Evolutionary conservation across 2,329 filamentous ascomycete genomes (phyloP), one percentile per base, ranked within the genome.

Genomic region (Ascochyta viciae-villosae): DNA sequence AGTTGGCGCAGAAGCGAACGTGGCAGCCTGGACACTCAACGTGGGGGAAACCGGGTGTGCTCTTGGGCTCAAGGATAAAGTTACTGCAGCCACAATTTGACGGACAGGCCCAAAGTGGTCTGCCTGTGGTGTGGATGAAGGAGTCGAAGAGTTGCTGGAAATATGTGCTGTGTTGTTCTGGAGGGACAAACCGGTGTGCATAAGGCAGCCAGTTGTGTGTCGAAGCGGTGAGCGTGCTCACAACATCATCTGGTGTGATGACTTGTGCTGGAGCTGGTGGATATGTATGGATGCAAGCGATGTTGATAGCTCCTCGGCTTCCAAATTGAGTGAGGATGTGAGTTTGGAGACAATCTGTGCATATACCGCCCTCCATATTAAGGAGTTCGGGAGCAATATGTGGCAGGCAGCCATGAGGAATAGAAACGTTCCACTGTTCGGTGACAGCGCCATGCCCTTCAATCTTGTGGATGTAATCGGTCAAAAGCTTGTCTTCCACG

Each of bases 1-100:
- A 43, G 15, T 39, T 43, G 6, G 39, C 45, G 13, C 45, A 54
- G 26, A 50, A 54, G 12, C 15, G 34, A 5, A 6, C 34, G 4
- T 39, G 24, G 15, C 51, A 49, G 16, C 35, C 38, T 27, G 45
- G 45, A 35, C 39, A 54, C 6, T 43, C 38, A 7, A 54, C 45
- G 12, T 50, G 33, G 1, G 51, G 45, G 23, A 43, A 54, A 6
- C 45, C 24, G 6, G 39, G 16, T 6, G 34, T 54, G 3, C 33
- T 4, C 8, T 29, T 33, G 12, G 40, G 34, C 24, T 45, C 13
- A 2, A 52, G 26, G 15, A 46, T 41, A n/a, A 41, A 35, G 13
- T 40, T 22, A 16, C 49, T 31, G 26, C 33, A 39, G 4, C 42
- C 49, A 13, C 49, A 52, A 7, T 22, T 23, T 3, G 42, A 39